Conservation (phyloP, 257 asterid species). For the Solanum sejunctum region DNA sequence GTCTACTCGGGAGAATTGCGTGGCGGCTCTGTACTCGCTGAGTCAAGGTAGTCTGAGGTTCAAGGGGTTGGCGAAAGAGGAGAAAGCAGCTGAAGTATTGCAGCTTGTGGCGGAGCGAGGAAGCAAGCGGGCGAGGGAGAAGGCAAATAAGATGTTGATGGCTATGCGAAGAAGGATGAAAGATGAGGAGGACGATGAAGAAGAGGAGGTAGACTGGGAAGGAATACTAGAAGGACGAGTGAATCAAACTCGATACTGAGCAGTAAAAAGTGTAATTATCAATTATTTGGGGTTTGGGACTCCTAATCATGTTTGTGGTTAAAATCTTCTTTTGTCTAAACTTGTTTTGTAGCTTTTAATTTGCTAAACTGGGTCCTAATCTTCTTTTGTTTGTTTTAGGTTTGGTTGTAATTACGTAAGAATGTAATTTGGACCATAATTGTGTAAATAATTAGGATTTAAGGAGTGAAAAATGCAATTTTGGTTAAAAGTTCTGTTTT, state of each 20-base stretch:
- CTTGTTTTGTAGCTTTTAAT: neutral
- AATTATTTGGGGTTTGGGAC: neutral
- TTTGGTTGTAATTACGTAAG: neutral
- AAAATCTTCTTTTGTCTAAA: neutral
- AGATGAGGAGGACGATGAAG: slow-evolving; percentile 30
- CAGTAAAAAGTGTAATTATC: neutral
- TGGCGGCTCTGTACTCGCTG: slow-evolving; percentile 51
- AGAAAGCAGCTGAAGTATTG: slow-evolving; percentile 50
- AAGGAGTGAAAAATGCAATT: neutral
- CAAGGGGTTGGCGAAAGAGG: slow-evolving; percentile 53
- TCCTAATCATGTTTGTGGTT: neutral
- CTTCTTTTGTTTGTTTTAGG: neutral
- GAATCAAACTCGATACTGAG: slow-evolving; percentile 42
- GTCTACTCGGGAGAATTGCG: slow-evolving; percentile 67
- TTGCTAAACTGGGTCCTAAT: neutral
- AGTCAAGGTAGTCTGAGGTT: slow-evolving; percentile 75
- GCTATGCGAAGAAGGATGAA: slow-evolving; percentile 34
- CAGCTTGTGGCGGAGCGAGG: slow-evolving; percentile 39
- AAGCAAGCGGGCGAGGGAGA: slow-evolving; percentile 61
- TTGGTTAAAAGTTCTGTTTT: neutral
- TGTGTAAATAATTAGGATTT: neutral
- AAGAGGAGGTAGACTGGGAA: slow-evolving; percentile 76
- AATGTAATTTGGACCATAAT: neutral
- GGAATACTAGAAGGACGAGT: slow-evolving; percentile 54
- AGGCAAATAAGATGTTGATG: slow-evolving; percentile 44